A percentile compares a stretch with the other conserved stretches of the same genome.
phyloP scores from a whole-genome alignment of 306 rosid genomes.

The Bauhinia variegata region DNA sequence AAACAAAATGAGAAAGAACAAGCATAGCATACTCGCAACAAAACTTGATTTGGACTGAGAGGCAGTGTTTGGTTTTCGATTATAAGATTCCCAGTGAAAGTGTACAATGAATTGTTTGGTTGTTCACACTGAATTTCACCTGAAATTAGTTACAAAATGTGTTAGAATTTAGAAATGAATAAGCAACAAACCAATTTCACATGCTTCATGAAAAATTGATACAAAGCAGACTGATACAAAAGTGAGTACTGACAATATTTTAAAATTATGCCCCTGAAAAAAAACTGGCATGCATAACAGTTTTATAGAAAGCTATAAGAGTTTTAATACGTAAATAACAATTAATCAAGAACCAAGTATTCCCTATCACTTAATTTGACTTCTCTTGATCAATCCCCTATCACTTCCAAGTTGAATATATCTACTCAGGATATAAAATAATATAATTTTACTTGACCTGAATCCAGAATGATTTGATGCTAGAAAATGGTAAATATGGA shows the following conservation, averaged over 20 bases:
- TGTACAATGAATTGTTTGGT: constrained; percentile 88
- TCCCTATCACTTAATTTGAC: constrained; percentile 12
- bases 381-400: constrained; percentile 8
- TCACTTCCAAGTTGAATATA: constrained; percentile 15
- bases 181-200: constrained; percentile 16
- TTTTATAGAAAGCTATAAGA: no score
- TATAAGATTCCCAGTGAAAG: constrained; percentile 85
- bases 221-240: constrained; percentile 2
- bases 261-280: not conserved
- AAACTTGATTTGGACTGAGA: constrained; percentile 76
- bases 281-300: constrained; percentile 5
- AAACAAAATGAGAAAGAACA: not conserved
- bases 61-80: constrained; percentile 80
- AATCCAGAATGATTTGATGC: constrained; percentile 11
- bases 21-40: constrained; percentile 69
- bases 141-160: constrained; percentile 42
- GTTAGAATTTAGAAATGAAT: constrained; percentile 20
- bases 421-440: constrained; percentile 1
- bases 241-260: not conserved
- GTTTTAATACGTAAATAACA: no score
- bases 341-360: not conserved
- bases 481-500: constrained; percentile 13
- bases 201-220: not conserved
- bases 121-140: constrained; percentile 94
- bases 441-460: constrained; percentile 10